Percentiles rank a stretch among this genome's conserved stretches.
phyloP scores from a whole-genome alignment of 441 rosid species.

The Jatropha multifida region DNA sequence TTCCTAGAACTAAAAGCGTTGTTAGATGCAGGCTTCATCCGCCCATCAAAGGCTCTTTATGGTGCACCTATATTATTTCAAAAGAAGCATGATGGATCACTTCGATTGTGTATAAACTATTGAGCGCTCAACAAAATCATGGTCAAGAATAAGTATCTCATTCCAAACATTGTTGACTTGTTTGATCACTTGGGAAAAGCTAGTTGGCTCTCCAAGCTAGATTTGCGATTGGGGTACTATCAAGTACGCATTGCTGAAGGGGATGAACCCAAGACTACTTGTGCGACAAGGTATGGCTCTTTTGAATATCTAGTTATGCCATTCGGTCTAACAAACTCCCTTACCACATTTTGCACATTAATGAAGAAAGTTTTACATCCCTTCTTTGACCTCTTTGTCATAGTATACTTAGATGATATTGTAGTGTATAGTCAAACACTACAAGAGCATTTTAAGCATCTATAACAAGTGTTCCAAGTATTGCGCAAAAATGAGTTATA shows the following conservation, averaged over 20 bases:
- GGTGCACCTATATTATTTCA: neutral
- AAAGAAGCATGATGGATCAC: neutral
- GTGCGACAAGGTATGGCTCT: neutral
- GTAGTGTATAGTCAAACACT: too few species aligned
- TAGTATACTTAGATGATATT: too few species aligned
- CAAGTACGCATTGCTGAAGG: neutral
- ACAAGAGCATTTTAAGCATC: too few species aligned
- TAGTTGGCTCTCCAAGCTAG: neutral
- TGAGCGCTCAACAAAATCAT: neutral
- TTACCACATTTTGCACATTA: too few species aligned
- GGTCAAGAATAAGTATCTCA: neutral
- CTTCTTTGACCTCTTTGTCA: too few species aligned
- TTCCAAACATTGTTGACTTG: neutral
- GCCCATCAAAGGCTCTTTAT: neutral
- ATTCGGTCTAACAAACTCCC: too few species aligned
- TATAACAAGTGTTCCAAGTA: too few species aligned
- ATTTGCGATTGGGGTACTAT: neutral
- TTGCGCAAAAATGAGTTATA: too few species aligned
- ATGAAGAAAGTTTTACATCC: too few species aligned
- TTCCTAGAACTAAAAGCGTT: too few species aligned
- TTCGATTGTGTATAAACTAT: neutral
- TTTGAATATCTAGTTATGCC: too few species aligned
- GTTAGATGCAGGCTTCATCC: too few species aligned
- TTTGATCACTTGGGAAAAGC: neutral
- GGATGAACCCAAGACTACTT: neutral